Evolutionary conservation across 352 stramenopile genomes (phyloP).

Genomic region (Phytophthora vignae): DNA sequence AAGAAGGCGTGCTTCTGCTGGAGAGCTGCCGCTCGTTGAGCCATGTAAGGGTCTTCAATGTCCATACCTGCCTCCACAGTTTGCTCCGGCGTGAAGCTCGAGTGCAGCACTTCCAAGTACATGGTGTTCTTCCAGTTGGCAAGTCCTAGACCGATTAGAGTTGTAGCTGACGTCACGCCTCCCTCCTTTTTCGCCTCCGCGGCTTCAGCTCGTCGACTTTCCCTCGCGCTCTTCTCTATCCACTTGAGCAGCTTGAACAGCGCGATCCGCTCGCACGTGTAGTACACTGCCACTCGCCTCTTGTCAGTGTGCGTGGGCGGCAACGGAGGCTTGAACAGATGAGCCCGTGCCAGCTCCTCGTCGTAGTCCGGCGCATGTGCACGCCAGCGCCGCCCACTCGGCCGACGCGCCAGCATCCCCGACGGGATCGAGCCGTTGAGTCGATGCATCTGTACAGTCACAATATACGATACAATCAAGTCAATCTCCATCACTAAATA

Average conservation of each 20-base stretch:
- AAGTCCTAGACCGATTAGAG: constrained; percentile 10
- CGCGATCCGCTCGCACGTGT: constrained; percentile 71
- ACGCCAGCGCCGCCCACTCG: constrained; percentile 40
- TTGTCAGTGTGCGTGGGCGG: constrained; percentile 47
- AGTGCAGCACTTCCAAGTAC: constrained; percentile 79
- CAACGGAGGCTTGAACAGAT: constrained; percentile 43
- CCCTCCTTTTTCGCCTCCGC: neutral
- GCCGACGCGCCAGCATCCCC: constrained; percentile 23
- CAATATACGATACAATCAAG: neutral
- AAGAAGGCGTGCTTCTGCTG: constrained; percentile 74
- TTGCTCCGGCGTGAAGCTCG: constrained; percentile 31
- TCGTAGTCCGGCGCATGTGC: constrained; percentile 49
- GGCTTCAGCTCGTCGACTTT: constrained; percentile 27
- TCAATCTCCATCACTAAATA: constrained; percentile 18
- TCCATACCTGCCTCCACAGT: neutral
- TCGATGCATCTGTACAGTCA: constrained; percentile 24
- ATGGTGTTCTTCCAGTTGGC: constrained; percentile 68
- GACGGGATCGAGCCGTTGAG: constrained; percentile 21
- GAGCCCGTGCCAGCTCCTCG: constrained; percentile 42
- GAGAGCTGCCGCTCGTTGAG: constrained; percentile 26
- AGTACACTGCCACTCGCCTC: constrained; percentile 70
- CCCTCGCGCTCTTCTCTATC: constrained; percentile 48
- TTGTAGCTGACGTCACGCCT: neutral
- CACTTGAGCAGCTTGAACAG: constrained; percentile 82
- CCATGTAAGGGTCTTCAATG: constrained; percentile 10